phyloP scores from a whole-genome alignment of 257 asterid species.

The Mitragyna speciosa region DNA sequence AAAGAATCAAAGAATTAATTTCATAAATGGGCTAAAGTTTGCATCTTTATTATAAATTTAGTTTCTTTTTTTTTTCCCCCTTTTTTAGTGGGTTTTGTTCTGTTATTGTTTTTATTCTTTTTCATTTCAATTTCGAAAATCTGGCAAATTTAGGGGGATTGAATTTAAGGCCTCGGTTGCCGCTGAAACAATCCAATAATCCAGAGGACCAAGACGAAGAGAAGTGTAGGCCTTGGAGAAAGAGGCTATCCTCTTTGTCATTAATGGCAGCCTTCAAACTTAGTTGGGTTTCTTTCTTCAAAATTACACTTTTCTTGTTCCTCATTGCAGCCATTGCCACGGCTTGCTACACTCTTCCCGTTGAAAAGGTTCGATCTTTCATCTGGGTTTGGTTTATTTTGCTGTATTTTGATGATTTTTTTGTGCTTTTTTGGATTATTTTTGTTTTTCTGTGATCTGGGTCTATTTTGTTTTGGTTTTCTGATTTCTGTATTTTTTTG shows the following conservation, averaged over 20 bases:
- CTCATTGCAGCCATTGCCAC: constrained; percentile 60
- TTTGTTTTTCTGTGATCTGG: background rate
- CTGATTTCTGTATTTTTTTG: background rate
- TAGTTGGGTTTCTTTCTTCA: constrained; percentile 62
- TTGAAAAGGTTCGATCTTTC: constrained; percentile 60
- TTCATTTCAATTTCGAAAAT: constrained; percentile 27
- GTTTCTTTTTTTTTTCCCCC: background rate
- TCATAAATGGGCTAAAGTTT: constrained; percentile 17
- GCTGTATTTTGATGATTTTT: constrained; percentile 9
- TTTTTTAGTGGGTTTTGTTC: too few species aligned
- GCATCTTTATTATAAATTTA: background rate
- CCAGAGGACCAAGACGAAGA: constrained; percentile 58
- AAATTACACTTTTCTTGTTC: constrained; percentile 49
- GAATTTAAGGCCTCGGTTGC: constrained; percentile 85
- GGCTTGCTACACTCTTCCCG: constrained; percentile 89
- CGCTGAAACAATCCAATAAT: constrained; percentile 64
- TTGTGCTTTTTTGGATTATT: constrained; percentile 4
- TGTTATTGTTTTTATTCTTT: background rate
- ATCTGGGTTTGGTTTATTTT: constrained; percentile 1
- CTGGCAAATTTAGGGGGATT: constrained; percentile 85
- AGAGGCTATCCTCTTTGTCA: constrained; percentile 55
- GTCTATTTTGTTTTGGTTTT: constrained; percentile 5
- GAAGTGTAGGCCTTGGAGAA: constrained; percentile 83
- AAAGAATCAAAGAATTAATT: background rate
- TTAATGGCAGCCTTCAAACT: constrained; percentile 58